Percentiles rank a stretch among this genome's conserved stretches.
phyloP scores from a whole-genome alignment of 805 yeast genomes.

The Yamadazyma nakazawae region DNA sequence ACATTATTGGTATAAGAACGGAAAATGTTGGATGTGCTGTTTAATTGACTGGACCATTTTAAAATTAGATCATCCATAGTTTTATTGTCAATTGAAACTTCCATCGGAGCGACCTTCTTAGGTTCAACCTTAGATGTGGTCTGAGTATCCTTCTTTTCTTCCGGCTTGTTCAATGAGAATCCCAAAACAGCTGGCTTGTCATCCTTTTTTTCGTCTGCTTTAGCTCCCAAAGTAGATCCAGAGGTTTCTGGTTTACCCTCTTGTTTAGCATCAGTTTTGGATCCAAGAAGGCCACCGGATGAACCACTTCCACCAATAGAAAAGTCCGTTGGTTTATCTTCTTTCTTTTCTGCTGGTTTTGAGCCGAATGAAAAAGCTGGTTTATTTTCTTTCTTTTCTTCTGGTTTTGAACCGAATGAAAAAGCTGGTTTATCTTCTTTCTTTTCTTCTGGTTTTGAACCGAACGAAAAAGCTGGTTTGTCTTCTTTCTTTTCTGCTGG shows the following conservation, averaged over 20 bases:
- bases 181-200: conserved; percentile 15
- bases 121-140: conserved; percentile 30
- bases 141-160: conserved; percentile 16
- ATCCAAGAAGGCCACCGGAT: conserved; percentile 14
- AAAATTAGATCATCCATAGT: conserved; percentile 89
- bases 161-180: conserved; percentile 10
- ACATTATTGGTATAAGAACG: conserved; percentile 71
- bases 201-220: conserved; percentile 20
- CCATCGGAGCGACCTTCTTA: conserved; percentile 60
- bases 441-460: conserved; percentile 9
- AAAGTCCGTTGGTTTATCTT: conserved; percentile 13
- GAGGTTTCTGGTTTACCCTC: conserved; percentile 16
- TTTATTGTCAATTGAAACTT: conserved; percentile 80
- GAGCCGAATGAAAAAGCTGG: conserved; percentile 25
- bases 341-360: conserved; percentile 22
- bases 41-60: conserved; percentile 87
- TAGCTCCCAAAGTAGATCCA: conserved; percentile 22
- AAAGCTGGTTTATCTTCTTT: conserved; percentile 12
- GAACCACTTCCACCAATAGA: conserved; percentile 19
- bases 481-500: conserved; percentile 18
- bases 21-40: conserved; percentile 70
- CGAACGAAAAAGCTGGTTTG: conserved; percentile 16
- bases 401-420: conserved; percentile 12
- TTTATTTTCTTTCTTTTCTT: conserved; percentile 15
- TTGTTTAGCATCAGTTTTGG: conserved; percentile 17